phyloP scores from a whole-genome alignment of 2,329 filamentous ascomycete genomes.

The Penicillium sp. region DNA sequence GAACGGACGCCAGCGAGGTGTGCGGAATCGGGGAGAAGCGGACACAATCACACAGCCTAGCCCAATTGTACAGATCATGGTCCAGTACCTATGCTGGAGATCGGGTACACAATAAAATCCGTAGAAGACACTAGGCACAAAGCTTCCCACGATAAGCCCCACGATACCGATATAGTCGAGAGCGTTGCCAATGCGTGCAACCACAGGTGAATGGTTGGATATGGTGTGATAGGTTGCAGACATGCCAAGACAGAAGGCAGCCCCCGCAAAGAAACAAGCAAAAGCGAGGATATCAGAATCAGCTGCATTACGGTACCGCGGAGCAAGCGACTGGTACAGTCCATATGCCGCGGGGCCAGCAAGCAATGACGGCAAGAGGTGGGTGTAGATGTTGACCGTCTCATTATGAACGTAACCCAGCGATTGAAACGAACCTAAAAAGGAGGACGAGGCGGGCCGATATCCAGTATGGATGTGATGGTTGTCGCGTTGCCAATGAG shows the following conservation, averaged over 20 bases:
- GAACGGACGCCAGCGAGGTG: constrained; percentile 78
- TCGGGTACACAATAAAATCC: constrained; percentile 70
- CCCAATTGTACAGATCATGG: constrained; percentile 74
- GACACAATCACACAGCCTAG: constrained; percentile 74
- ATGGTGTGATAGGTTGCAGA: constrained; percentile 83
- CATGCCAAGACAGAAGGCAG: constrained; percentile 71
- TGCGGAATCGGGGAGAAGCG: constrained; percentile 78
- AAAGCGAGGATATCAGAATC: constrained; percentile 68
- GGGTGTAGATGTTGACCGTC: constrained; percentile 70
- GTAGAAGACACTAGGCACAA: constrained; percentile 84
- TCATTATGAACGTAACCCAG: constrained; percentile 67
- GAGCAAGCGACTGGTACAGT: constrained; percentile 58
- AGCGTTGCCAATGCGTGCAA: constrained; percentile 84
- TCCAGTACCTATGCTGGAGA: constrained; percentile 70
- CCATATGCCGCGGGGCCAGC: constrained; percentile 54
- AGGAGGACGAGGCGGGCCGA: constrained; percentile 62
- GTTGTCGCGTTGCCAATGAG: constrained; percentile 62
- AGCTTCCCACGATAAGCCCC: constrained; percentile 84
- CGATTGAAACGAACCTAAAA: constrained; percentile 56
- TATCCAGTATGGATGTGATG: constrained; percentile 68
- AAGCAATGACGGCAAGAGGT: constrained; percentile 65
- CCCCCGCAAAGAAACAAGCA: constrained; percentile 74
- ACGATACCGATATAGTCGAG: constrained; percentile 95
- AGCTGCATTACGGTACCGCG: constrained; percentile 65
- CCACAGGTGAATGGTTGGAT: constrained; percentile 75